Base-by-base conservation (phyloP, 1,284 basidiomycete species). In the Apiotrichum laibachii region DNA sequence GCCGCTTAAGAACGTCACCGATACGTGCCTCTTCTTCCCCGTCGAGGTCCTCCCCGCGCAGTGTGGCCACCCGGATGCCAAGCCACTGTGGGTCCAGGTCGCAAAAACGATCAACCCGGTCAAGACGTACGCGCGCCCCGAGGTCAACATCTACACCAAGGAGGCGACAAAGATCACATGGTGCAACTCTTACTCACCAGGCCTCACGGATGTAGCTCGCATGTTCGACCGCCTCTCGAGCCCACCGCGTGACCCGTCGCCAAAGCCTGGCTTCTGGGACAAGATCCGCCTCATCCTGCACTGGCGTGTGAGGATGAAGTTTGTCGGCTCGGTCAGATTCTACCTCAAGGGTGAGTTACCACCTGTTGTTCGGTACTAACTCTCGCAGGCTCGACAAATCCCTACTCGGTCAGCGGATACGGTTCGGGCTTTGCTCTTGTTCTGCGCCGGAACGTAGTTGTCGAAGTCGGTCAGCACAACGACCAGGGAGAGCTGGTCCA, bases 51-150 rank as follows among this genome's bases (percentile, higher is more conserved):
- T 89, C 44, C 81, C 83, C 21, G 72, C 76, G 2, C 78, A 84
- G 50, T 81, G 83, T 34, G 84, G 85, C 43, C 73, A 82, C 34
- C 72, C 79, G 15, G 85, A 84, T 19, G 82, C 85, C 21, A 74
- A 80, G 5, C 81, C 85, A 11, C 84, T 94, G 54, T 79, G 80
- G 7, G 79, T 96, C 22, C 73, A 81, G 42, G 83, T 97, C 35
- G 92, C 92, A 0, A 97, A 95, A 76, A 93, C 92, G 0, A 88
- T 93, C 58, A 95, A 95, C 89, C 89, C 94, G 0, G 88, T 94
- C 68, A 98, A 98, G 78, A 89, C 87, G 22, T 98, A 95, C 72
- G 90, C 91, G 4, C 83, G 85, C 46, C 89, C 93, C 5, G 79
- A 80, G 33, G 82, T 98, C 66, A 82, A 83, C 22, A 83, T 95